Percentiles rank a stretch among this genome's conserved stretches.
phyloP scores from a whole-genome alignment of 768 basidiomycete genomes.

The Kwoniella newhampshirensis region DNA sequence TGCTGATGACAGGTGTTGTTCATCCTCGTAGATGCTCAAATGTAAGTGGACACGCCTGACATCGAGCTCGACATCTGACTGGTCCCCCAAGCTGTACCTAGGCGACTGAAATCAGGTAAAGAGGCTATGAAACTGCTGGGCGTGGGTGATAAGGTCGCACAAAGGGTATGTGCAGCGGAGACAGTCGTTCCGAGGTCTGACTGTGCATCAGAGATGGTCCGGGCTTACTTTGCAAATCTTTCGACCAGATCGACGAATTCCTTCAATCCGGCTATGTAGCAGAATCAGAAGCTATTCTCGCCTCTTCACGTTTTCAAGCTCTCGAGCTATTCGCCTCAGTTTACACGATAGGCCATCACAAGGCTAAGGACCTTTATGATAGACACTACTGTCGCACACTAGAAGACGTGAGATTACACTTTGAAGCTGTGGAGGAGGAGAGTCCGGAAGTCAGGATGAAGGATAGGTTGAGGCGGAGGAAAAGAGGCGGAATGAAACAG shows the following conservation, averaged over 20 bases:
- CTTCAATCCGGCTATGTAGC: constrained; percentile 38
- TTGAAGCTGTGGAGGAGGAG: constrained; percentile 37
- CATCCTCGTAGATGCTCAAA: constrained; percentile 34
- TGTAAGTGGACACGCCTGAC: too few relatives aligned
- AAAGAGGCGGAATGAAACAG: constrained; percentile 47
- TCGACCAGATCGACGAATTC: constrained; percentile 48
- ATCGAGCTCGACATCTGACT: too few relatives aligned
- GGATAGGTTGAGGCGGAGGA: constrained; percentile 50
- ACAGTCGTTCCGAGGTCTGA: background rate
- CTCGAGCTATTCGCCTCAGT: constrained; percentile 46
- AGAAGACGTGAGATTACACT: constrained; percentile 58
- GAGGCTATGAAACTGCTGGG: constrained; percentile 45
- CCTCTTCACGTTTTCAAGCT: constrained; percentile 36
- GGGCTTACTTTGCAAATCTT: too few relatives aligned
- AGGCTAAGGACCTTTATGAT: constrained; percentile 47
- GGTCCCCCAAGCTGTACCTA: constrained; percentile 51
- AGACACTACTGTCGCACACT: constrained; percentile 59
- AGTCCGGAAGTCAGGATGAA: constrained; percentile 59
- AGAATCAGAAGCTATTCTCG: constrained; percentile 43
- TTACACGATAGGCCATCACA: constrained; percentile 49
- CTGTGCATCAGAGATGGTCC: too few relatives aligned
- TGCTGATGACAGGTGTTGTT: background rate
- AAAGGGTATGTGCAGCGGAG: constrained; percentile 40
- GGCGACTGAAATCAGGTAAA: constrained; percentile 43
- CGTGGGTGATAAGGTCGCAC: constrained; percentile 49